Conservation (phyloP, 768 basidiomycete species). For the Leccinum ochraceum region DNA sequence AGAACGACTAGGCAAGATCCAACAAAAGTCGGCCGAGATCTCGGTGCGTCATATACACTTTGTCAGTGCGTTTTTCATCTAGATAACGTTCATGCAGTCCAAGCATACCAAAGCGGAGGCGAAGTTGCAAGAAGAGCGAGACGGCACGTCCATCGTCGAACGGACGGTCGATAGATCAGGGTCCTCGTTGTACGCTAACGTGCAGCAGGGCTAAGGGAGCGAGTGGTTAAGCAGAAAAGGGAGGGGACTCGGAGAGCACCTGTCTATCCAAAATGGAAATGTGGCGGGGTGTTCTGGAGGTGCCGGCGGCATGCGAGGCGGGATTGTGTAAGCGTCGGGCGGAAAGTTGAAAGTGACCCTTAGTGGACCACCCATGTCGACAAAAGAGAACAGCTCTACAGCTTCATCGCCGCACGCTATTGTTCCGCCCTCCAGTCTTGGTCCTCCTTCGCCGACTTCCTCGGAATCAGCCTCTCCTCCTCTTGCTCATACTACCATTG, state of each 20-base stretch:
- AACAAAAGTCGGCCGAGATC: constrained; percentile 42
- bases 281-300: too few relatives aligned
- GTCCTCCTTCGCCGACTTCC: constrained; percentile 74
- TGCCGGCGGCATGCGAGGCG: too few relatives aligned
- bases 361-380: too few relatives aligned
- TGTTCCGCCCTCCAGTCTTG: constrained; percentile 69
- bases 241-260: too few relatives aligned
- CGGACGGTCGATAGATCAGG: constrained; percentile 53
- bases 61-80: neutral
- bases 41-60: constrained; percentile 17
- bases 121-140: constrained; percentile 81
- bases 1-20: constrained; percentile 63
- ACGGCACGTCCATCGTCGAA: constrained; percentile 92
- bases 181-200: too few relatives aligned
- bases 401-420: constrained; percentile 59
- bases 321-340: too few relatives aligned
- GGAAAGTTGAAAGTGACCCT: too few relatives aligned
- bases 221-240: too few relatives aligned
- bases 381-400: constrained; percentile 26
- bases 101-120: constrained; percentile 64
- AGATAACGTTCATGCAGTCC: constrained; percentile 36
- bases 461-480: constrained; percentile 67
- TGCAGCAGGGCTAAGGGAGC: too few relatives aligned
- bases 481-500: constrained; percentile 40
- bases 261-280: too few relatives aligned